Conservation (phyloP, 1,284 basidiomycete genomes). For the Cutaneotrichosporon cyanovorans region DNA sequence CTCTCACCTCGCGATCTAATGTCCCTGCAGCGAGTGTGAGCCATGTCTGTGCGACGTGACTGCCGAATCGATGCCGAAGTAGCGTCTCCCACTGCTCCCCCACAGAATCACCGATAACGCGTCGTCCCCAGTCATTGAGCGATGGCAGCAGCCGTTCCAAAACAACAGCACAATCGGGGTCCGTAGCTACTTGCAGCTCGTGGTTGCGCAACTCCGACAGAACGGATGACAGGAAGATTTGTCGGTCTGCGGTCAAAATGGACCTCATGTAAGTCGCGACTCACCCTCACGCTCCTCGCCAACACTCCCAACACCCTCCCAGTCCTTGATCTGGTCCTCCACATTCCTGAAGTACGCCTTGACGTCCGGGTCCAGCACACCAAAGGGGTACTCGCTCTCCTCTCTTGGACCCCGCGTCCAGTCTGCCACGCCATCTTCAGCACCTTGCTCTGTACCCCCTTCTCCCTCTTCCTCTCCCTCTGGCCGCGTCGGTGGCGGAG, state of each 20-base stretch:
- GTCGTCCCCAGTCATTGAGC: constrained; percentile 85
- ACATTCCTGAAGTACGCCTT: constrained; percentile 87
- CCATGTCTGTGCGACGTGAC: constrained; percentile 85
- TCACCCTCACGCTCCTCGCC: constrained; percentile 64
- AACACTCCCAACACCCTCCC: constrained; percentile 54
- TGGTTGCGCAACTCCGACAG: constrained; percentile 74
- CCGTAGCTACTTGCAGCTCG: constrained; percentile 80
- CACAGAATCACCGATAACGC: constrained; percentile 77
- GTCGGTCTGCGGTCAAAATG: constrained; percentile 54
- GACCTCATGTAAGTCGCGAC: constrained; percentile 19
- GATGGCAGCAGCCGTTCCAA: constrained; percentile 80
- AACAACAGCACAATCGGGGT: constrained; percentile 80
- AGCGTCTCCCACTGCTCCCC: constrained; percentile 72
- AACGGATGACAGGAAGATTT: constrained; percentile 74
- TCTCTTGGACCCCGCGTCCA: constrained; percentile 34
- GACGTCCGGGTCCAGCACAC: constrained; percentile 74
- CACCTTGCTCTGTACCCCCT: neutral
- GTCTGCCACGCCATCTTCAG: constrained; percentile 16
- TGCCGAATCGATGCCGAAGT: constrained; percentile 73
- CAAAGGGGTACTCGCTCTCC: constrained; percentile 71
- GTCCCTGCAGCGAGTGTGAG: constrained; percentile 66
- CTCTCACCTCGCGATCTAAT: constrained; percentile 68
- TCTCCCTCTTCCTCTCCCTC: constrained; percentile 9
- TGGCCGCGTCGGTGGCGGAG: constrained; percentile 1
- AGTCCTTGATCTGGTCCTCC: constrained; percentile 73